A percentile compares a stretch with the other conserved stretches of the same genome.
These are phyloP conservation scores for Excoecaria cochinchinensis DNA, from an alignment of 345 rosid genomes.

Conservation along the genomic window DNA sequence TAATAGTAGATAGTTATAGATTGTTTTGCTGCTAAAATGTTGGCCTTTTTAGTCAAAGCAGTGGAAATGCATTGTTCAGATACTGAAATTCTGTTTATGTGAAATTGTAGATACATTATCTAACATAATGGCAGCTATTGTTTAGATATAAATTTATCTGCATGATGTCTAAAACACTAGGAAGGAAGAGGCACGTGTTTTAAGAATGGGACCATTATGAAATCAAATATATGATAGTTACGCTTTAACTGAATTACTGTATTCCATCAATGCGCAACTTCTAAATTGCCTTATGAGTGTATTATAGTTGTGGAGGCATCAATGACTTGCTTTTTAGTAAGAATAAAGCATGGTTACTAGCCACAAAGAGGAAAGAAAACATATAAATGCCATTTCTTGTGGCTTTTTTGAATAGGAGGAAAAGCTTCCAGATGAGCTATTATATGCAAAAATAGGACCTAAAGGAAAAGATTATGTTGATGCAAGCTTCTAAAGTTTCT, in stretches of 20 bases:
- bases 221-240: background rate
- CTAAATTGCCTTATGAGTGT: background rate
- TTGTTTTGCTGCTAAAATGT: background rate
- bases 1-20: conserved; percentile 19
- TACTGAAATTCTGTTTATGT: background rate
- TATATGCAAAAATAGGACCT: background rate
- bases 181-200: background rate
- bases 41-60: background rate
- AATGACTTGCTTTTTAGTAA: background rate
- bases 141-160: background rate
- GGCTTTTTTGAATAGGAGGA: background rate
- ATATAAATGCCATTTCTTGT: background rate
- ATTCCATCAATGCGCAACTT: background rate
- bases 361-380: conserved; percentile 1
- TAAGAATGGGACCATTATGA: background rate
- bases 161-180: background rate
- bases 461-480: background rate
- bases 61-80: background rate
- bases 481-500: background rate
- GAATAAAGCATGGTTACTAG: background rate
- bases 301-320: background rate
- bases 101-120: background rate
- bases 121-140: background rate
- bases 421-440: background rate
- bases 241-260: background rate